These are phyloP conservation scores for Nigrospora sphaerica DNA, from an alignment of 2,329 filamentous ascomycete genomes.

Conservation along the genomic window DNA sequence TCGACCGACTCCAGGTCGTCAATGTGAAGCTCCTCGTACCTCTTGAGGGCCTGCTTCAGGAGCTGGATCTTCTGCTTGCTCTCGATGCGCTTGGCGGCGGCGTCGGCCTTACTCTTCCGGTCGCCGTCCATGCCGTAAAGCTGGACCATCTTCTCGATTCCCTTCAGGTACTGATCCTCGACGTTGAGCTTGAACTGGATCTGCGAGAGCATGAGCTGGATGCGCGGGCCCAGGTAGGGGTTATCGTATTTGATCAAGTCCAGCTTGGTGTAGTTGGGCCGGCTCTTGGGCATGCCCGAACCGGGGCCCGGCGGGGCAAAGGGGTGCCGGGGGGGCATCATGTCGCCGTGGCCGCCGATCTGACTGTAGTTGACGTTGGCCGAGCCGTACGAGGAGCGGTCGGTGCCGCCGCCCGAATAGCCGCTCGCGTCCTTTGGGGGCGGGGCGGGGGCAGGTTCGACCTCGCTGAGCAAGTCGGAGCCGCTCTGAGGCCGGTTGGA, in stretches of 20 bases:
- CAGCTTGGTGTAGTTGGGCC: slow-evolving; percentile 92
- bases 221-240: slow-evolving; percentile 87
- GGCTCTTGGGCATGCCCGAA: slow-evolving; percentile 60
- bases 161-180: slow-evolving; percentile 97
- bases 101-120: slow-evolving; percentile 89
- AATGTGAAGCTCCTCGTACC: slow-evolving; percentile 95
- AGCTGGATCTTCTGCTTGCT: slow-evolving; percentile 98
- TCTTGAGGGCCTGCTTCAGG: slow-evolving; percentile 88
- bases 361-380: slow-evolving; percentile 43
- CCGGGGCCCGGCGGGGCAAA: slow-evolving; percentile 68
- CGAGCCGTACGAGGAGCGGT: slow-evolving; percentile 59
- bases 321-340: slow-evolving; percentile 76
- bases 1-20: slow-evolving; percentile 73
- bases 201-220: slow-evolving; percentile 98
- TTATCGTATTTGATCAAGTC: slow-evolving; percentile 99
- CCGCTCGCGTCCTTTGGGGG: slow-evolving; percentile 63
- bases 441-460: slow-evolving; percentile 49
- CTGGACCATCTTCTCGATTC: slow-evolving; percentile 98
- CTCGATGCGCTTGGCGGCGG: slow-evolving; percentile 81
- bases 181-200: slow-evolving; percentile 98
- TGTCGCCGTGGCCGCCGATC: slow-evolving; percentile 57
- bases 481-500: slow-evolving; percentile 35
- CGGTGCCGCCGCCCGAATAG: slow-evolving; percentile 29
- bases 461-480: slow-evolving; percentile 34
- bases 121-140: slow-evolving; percentile 97